These are phyloP conservation scores for Stereum hirsutum DNA, from an alignment of 1,284 basidiomycete species.

Conservation along the genomic window DNA sequence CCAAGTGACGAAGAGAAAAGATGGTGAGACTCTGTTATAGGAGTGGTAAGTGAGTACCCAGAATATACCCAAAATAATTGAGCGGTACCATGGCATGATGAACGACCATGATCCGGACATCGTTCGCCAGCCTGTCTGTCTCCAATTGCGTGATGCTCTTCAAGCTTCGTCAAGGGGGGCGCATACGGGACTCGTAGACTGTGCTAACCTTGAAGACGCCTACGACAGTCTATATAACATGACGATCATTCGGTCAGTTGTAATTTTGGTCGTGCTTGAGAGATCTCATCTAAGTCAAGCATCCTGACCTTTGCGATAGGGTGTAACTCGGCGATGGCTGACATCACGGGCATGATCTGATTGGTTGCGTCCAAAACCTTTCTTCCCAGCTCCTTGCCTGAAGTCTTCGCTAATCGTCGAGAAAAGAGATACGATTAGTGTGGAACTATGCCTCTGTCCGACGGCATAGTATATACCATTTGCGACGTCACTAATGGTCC, in stretches of 20 bases:
- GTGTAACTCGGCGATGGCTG: constrained; percentile 13
- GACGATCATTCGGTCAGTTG: too few relatives aligned
- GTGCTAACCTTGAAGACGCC: constrained; percentile 6
- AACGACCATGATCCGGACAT: constrained; percentile 12
- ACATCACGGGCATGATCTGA: constrained; percentile 13
- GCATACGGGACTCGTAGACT: not conserved
- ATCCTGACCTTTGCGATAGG: constrained; percentile 12
- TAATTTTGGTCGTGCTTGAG: not conserved
- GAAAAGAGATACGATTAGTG: too few relatives aligned
- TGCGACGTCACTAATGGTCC: too few relatives aligned
- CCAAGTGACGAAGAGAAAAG: constrained; percentile 6
- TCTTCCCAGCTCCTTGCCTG: not conserved
- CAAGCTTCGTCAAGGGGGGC: not conserved
- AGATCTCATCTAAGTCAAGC: not conserved
- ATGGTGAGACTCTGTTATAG: constrained; percentile 2
- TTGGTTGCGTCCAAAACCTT: constrained; percentile 10
- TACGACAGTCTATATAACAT: constrained; percentile 3
- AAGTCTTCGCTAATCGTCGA: not conserved
- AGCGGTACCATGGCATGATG: constrained; percentile 13
- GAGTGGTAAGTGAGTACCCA: not conserved
- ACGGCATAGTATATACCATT: too few relatives aligned
- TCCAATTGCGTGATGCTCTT: constrained; percentile 18
- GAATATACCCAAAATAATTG: not conserved
- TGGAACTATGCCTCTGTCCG: too few relatives aligned
- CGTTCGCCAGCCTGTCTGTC: constrained; percentile 15